Conservation (phyloP, 2,329 filamentous ascomycete genomes). For the Knufia fluminis region DNA sequence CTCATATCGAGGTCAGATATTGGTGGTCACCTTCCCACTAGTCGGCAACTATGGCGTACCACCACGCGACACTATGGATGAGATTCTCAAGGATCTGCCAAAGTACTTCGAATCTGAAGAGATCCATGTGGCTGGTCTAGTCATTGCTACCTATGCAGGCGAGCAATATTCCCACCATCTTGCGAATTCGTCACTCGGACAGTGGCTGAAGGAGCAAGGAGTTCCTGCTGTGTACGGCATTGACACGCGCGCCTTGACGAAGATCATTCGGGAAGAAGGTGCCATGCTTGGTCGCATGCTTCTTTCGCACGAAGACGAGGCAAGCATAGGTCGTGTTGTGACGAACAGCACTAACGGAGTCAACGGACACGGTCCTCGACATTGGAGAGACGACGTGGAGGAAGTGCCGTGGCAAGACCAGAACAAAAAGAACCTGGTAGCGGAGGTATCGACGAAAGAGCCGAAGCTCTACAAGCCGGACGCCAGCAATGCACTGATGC, state of each 20-base stretch:
- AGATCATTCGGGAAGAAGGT: conserved; percentile 85
- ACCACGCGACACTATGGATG: conserved; percentile 72
- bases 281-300: conserved; percentile 93
- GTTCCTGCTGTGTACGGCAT: conserved; percentile 91
- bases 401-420: conserved; percentile 81
- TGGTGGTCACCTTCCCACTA: conserved; percentile 91
- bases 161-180: conserved; percentile 95
- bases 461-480: conserved; percentile 79
- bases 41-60: conserved; percentile 98
- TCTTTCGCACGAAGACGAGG: conserved; percentile 47
- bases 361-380: conserved; percentile 27
- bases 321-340: conserved; percentile 5
- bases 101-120: conserved; percentile 86
- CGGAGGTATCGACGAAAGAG: conserved; percentile 66
- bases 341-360: conserved; percentile 29
- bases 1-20: conserved; percentile 84
- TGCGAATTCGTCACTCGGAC: conserved; percentile 77
- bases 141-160: conserved; percentile 83
- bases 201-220: conserved; percentile 93
- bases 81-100: conserved; percentile 74
- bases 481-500: conserved; percentile 61
- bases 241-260: conserved; percentile 87
- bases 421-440: conserved; percentile 71
- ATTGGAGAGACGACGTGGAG: conserved; percentile 59
- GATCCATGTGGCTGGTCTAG: conserved; percentile 88